These are phyloP conservation scores for Aphanomyces euteiches DNA, from an alignment of 352 stramenopile genomes.

Conservation along the genomic window DNA sequence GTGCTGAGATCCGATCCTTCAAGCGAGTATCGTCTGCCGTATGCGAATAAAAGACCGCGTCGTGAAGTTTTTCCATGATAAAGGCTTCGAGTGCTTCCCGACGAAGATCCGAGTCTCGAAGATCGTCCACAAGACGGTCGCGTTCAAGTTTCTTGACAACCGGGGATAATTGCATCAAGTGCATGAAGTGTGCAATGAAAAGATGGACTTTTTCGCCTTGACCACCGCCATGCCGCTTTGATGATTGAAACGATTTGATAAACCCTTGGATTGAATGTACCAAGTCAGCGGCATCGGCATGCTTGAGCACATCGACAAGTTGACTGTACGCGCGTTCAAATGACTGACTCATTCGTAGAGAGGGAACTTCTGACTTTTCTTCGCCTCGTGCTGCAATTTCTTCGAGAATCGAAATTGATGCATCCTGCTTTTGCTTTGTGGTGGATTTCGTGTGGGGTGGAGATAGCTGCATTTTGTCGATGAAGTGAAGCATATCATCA, in stretches of 20 bases:
- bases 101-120: constrained; percentile 35
- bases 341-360: constrained; percentile 40
- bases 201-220: constrained; percentile 52
- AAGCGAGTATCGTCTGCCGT: constrained; percentile 54
- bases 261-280: constrained; percentile 81
- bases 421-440: background rate
- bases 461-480: constrained; percentile 1
- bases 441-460: background rate
- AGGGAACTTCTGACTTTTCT: background rate
- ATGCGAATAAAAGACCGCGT: constrained; percentile 49
- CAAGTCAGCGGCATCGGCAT: constrained; percentile 53
- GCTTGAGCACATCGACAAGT: constrained; percentile 56
- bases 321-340: constrained; percentile 63
- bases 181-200: constrained; percentile 50
- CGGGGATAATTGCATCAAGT: constrained; percentile 22
- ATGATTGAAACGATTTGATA: constrained; percentile 55
- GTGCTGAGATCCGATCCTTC: constrained; percentile 52
- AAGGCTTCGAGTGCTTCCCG: constrained; percentile 81
- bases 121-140: constrained; percentile 33
- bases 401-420: constrained; percentile 24
- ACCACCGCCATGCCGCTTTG: constrained; percentile 37
- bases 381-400: constrained; percentile 23
- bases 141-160: constrained; percentile 58
- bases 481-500: constrained; percentile 20
- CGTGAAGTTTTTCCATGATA: constrained; percentile 87